Percentiles rank a stretch among this genome's conserved stretches.
These are phyloP conservation scores for Phytophthora podocarpi DNA, from an alignment of 352 stramenopile genomes.

Conservation along the genomic window DNA sequence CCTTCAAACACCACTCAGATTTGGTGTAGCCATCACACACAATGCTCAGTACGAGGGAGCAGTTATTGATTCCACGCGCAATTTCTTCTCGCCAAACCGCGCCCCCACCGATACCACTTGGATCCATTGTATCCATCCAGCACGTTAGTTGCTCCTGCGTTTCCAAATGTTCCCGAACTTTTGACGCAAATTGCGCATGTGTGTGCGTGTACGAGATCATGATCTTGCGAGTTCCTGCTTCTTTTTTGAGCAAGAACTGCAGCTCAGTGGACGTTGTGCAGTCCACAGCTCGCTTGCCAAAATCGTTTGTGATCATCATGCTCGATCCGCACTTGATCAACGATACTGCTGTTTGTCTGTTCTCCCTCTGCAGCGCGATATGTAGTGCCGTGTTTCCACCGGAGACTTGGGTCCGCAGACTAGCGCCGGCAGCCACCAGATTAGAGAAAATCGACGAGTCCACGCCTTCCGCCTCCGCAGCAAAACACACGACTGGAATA, in stretches of 20 bases:
- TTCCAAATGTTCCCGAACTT: constrained; percentile 69
- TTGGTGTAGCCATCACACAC: constrained; percentile 74
- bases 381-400: constrained; percentile 76
- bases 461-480: constrained; percentile 65
- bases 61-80: constrained; percentile 75
- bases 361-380: constrained; percentile 72
- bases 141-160: constrained; percentile 63
- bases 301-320: constrained; percentile 69
- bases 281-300: constrained; percentile 72
- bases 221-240: constrained; percentile 71
- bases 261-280: constrained; percentile 81
- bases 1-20: constrained; percentile 84
- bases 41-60: constrained; percentile 72
- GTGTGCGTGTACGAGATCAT: constrained; percentile 88
- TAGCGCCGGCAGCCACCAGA: constrained; percentile 48
- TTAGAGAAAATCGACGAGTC: constrained; percentile 46
- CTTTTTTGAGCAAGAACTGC: constrained; percentile 79
- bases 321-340: constrained; percentile 76
- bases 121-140: constrained; percentile 88
- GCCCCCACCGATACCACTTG: constrained; percentile 73
- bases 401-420: constrained; percentile 44
- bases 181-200: constrained; percentile 63
- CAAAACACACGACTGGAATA: constrained; percentile 66
- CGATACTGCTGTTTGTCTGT: constrained; percentile 64
- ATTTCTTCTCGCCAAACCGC: constrained; percentile 85